phyloP scores from a whole-genome alignment of 2,329 filamentous ascomycete species.

The Sporothrix variecibatus region DNA sequence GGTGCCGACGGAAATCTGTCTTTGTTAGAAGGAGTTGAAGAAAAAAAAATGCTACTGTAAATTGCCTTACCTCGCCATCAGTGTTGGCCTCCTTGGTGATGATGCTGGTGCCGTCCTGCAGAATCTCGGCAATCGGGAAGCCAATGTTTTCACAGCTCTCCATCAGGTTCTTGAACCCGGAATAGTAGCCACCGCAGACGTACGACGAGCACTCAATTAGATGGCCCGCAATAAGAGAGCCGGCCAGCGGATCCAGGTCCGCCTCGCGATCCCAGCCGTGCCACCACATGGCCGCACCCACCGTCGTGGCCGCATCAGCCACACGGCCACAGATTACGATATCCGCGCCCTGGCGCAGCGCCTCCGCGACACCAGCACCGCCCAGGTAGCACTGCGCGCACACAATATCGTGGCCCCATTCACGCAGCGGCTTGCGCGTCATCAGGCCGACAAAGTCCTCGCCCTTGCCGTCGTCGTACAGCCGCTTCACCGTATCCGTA shows the following conservation, averaged over 20 bases:
- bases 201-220: constrained; percentile 49
- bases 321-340: constrained; percentile 45
- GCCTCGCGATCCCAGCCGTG: constrained; percentile 45
- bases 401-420: constrained; percentile 29
- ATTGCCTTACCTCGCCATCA: constrained; percentile 30
- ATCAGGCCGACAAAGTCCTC: constrained; percentile 29
- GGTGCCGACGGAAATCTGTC: constrained; percentile 24
- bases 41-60: not conserved
- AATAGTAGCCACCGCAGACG: constrained; percentile 50
- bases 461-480: constrained; percentile 28
- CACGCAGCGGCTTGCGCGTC: constrained; percentile 26
- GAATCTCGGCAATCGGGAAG: constrained; percentile 54
- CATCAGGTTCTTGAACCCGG: constrained; percentile 47
- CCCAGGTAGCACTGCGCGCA: constrained; percentile 46
- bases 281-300: constrained; percentile 53
- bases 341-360: constrained; percentile 39
- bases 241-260: constrained; percentile 47
- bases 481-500: constrained; percentile 29
- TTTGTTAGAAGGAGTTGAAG: not conserved
- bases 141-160: constrained; percentile 44
- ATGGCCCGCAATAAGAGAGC: constrained; percentile 46
- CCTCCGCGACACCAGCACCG: constrained; percentile 42
- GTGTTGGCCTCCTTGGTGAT: constrained; percentile 34
- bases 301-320: constrained; percentile 46
- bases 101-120: constrained; percentile 41